phyloP scores from a whole-genome alignment of 176 grass and related monocot genomes.

The Pontederia paniculata region DNA sequence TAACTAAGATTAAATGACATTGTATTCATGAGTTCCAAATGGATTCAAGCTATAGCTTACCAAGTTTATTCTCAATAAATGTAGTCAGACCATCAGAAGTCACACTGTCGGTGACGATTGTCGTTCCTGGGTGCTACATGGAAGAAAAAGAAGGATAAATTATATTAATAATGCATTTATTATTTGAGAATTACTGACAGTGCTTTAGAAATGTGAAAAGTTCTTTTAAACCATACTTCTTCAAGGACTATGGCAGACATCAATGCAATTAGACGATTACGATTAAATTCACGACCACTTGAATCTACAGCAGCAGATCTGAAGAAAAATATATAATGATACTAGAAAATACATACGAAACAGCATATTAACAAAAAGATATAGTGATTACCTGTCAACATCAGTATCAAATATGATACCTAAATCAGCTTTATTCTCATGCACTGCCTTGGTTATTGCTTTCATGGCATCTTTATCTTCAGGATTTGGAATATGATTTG shows the following conservation, averaged over 20 bases:
- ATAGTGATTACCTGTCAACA: constrained; percentile 65
- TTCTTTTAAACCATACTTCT: constrained; percentile 43
- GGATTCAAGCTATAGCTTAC: constrained; percentile 26
- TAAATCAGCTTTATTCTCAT: constrained; percentile 82
- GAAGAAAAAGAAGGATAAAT: constrained; percentile 9
- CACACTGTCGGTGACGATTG: constrained; percentile 89
- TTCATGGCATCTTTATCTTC: constrained; percentile 93
- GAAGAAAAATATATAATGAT: constrained; percentile 21
- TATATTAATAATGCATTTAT: no score
- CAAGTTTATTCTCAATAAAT: constrained; percentile 97
- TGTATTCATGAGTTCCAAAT: constrained; percentile 1
- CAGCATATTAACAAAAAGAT: background rate
- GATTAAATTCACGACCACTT: constrained; percentile 68
- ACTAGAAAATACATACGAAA: background rate
- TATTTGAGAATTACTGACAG: background rate
- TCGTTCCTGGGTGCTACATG: constrained; percentile 75
- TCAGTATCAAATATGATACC: constrained; percentile 99
- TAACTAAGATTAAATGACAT: background rate
- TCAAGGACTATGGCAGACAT: constrained; percentile 91
- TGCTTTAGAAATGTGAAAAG: background rate
- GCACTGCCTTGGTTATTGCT: constrained; percentile 85
- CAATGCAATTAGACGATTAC: constrained; percentile 85
- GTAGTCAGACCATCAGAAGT: constrained; percentile 88
- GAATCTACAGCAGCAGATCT: constrained; percentile 95
- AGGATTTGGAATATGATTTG: constrained; percentile 95